Evolutionary conservation across 1,284 basidiomycete genomes (phyloP), one percentile per base, ranked within the genome.

Genomic region (Trametes sp.): DNA sequence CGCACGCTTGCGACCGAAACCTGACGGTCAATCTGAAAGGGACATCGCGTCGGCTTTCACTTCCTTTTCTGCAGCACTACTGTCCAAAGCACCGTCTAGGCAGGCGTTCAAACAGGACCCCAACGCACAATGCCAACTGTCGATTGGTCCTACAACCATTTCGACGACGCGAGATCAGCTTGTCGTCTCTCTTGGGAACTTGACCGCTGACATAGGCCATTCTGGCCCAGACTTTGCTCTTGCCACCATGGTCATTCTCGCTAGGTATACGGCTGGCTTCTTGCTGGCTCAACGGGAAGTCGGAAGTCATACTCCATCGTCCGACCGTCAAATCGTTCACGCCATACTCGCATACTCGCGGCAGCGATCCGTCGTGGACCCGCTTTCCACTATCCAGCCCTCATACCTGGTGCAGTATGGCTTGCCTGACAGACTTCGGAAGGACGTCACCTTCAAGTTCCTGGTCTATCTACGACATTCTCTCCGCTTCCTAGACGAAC

Each of bases 351-450:
- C 76, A 58, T 76, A 76, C 56, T 86, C 87, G 8, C 76, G 77
- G 36, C 75, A 82, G 31, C 75, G 80, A n/a, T 72, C 83, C 4
- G 76, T 86, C 28, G 80, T 90, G 9, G 92, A 95, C 72, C 89
- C 90, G 24, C 80, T 90, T 38, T 93, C 92, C 24, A 87, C 88
- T 46, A 92, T 87, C 48, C 92, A 92, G 54, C 91, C 92, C 4
- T 92, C 92, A 1, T 93, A 88, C 71, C 81, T 94, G 42, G 84
- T 94, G 29, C 92, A 93, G 72, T 82, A 80, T 54, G 92, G 91
- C 3, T 76, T 81, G 13, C 90, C 92, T 3, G 83, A 87, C 54
- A 73, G 80, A 44, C 72, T 93, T 46, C 88, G 93, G 29, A 84
- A 83, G 26, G 86, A 91, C 66, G 76, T 81, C 1, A 79, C 80